Percentiles rank a stretch among this genome's conserved stretches.
Evolutionary conservation across 441 rosid species (phyloP).

Genomic region (Adansonia rubrostipa): DNA sequence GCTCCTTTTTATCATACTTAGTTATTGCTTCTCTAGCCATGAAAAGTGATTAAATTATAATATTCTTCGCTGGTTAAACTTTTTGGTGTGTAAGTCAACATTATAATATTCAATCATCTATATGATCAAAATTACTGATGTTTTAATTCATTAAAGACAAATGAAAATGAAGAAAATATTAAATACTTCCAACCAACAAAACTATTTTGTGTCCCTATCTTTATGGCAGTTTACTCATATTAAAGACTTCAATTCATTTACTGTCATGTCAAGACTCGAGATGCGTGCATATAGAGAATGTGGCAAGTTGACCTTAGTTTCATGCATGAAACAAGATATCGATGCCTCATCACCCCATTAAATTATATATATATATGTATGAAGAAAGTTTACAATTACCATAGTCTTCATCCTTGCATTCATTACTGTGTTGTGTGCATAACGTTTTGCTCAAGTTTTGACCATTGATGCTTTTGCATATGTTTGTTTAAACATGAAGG

Average conservation of each 20-base stretch:
- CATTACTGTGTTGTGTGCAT: not conserved
- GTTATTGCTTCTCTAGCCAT: not conserved
- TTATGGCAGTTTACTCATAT: not conserved
- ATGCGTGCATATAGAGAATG: not conserved
- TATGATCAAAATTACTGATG: not conserved
- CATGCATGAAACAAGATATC: constrained; percentile 13
- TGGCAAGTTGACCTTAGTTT: constrained; percentile 13
- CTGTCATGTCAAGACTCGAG: constrained; percentile 12
- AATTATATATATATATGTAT: not conserved
- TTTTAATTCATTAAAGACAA: not conserved
- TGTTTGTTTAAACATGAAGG: not conserved
- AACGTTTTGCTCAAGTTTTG: not conserved
- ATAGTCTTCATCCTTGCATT: not conserved
- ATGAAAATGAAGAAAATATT: constrained; percentile 11
- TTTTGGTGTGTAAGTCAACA: not conserved
- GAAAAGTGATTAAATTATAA: not conserved
- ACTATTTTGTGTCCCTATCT: not conserved
- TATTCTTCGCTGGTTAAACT: not conserved
- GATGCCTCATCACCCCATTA: not conserved
- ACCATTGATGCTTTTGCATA: not conserved
- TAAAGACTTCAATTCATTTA: constrained; percentile 2
- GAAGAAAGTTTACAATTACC: not conserved
- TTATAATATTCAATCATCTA: not conserved
- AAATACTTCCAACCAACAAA: constrained; percentile 5
- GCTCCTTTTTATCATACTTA: not conserved